phyloP scores from a whole-genome alignment of 1,284 basidiomycete genomes.

The Termitomyces sp. region DNA sequence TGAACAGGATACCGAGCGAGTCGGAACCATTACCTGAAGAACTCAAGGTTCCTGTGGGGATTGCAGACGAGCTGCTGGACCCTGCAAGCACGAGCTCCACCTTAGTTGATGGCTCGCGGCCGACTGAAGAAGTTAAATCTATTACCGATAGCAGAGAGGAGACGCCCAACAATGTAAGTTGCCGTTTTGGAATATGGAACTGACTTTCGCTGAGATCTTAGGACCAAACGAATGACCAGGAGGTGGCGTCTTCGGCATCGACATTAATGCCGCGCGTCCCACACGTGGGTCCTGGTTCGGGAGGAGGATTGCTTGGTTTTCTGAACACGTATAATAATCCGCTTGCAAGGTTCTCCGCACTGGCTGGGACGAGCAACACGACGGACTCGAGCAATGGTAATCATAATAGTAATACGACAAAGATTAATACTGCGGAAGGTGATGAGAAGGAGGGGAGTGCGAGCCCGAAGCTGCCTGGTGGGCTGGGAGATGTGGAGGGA shows the following conservation, averaged over 20 bases:
- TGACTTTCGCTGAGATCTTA: constrained; percentile 9
- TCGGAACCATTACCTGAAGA: constrained; percentile 54
- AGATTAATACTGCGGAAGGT: constrained; percentile 1
- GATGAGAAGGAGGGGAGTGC: neutral
- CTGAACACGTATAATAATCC: constrained; percentile 30
- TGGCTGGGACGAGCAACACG: constrained; percentile 9
- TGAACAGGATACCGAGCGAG: constrained; percentile 37
- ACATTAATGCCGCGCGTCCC: constrained; percentile 16
- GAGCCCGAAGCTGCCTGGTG: constrained; percentile 19
- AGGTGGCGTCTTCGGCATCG: constrained; percentile 9
- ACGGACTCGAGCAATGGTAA: constrained; percentile 12
- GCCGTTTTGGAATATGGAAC: constrained; percentile 18
- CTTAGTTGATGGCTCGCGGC: constrained; percentile 12
- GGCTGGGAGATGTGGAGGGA: constrained; percentile 22
- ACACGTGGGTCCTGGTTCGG: constrained; percentile 19
- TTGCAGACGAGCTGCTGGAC: constrained; percentile 56
- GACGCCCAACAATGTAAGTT: constrained; percentile 22
- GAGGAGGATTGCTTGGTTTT: constrained; percentile 36
- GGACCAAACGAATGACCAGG: constrained; percentile 11
- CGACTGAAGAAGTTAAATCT: constrained; percentile 5
- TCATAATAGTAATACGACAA: constrained; percentile 10
- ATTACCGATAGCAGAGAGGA: constrained; percentile 19
- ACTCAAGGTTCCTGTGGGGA: constrained; percentile 57
- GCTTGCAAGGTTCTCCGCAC: constrained; percentile 29
- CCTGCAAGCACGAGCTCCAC: constrained; percentile 22